These are phyloP conservation scores for Chrysophaeum taylorii DNA, from an alignment of 352 stramenopile species.

Conservation along the genomic window DNA sequence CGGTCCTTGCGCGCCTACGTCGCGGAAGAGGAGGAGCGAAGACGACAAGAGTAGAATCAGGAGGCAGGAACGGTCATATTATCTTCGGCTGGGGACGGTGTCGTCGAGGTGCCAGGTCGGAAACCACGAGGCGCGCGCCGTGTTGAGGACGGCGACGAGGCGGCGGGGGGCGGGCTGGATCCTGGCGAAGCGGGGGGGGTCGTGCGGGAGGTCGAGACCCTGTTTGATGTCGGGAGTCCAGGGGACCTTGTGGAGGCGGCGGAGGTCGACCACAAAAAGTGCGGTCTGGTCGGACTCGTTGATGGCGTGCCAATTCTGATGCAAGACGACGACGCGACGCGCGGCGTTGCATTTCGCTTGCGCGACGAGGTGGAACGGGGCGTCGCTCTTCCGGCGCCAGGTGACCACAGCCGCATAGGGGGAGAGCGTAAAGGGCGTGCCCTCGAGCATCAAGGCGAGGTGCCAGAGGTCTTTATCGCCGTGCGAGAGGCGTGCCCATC, in stretches of 20 bases:
- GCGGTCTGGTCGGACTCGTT: neutral
- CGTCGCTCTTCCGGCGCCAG: neutral
- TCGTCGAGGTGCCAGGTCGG: too few species aligned
- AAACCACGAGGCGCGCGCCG: neutral
- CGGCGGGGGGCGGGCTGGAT: neutral
- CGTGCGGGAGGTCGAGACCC: neutral
- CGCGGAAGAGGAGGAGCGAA: too few species aligned
- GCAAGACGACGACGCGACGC: neutral
- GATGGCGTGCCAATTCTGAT: neutral
- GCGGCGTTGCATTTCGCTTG: neutral
- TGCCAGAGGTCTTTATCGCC: slow-evolving; percentile 1
- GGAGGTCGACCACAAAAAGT: neutral
- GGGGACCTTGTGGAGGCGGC: neutral
- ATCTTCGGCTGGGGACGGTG: too few species aligned
- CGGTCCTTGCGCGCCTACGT: too few species aligned
- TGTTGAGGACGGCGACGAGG: neutral
- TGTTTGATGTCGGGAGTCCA: neutral
- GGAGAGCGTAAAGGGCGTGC: neutral
- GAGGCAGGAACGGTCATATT: too few species aligned
- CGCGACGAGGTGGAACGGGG: neutral
- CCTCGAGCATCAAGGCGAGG: neutral
- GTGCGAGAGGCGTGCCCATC: neutral
- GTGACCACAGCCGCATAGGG: neutral
- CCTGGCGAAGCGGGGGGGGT: neutral
- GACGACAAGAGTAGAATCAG: too few species aligned